Evolutionary conservation across 257 asterid species (phyloP), one percentile per base, ranked within the genome.

Genomic region (Ilex asprella): DNA sequence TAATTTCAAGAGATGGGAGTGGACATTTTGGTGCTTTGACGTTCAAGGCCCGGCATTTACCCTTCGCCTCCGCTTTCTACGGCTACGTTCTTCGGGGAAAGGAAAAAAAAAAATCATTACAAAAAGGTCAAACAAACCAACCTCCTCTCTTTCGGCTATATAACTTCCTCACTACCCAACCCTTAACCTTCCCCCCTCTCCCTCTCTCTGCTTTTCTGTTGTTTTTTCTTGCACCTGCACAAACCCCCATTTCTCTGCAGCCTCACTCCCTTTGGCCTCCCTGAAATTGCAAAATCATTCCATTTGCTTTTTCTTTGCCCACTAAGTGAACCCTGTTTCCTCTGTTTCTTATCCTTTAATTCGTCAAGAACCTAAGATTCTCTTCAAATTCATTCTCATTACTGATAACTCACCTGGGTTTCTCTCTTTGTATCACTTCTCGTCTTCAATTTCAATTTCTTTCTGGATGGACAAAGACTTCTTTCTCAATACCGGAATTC

Each of bases 391-490:
- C 5, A 35, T 3, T 56, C 72, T 58, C 60, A 64, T 69, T 55
- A 64, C 62, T 61, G 67, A 4, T n/a, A 47, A 16, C 46, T 56
- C 61, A 59, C 30, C 75, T 70, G 61, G 75, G 59, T 35, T 35
- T 35, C 8, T 1, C 2, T 46, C 52, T 46, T 46, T 10, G 13
- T 55, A 55, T 57, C 62, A 6, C 9, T 64, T 65, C 15, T 10
- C 35, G 12, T 32, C 2, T 29, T 57, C 29, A 27, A 31, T 16
- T 14, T 31, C 14, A 59, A 31, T 54, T 52, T 27, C 39, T 51
- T 49, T 76, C 14, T 39, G 5, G 60, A 91, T 92, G 98, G 98
- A 92, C 14, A 83, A 77, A 59, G 83, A 84, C 7, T 83, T 74
- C 73, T 86, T 78, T 50, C 70, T 79, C 70, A 83, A 76, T 62